Evolutionary conservation across 495 filamentous ascomycete species (phyloP), one percentile per base, ranked within the genome.

Genomic region (Daldinia childiae): DNA sequence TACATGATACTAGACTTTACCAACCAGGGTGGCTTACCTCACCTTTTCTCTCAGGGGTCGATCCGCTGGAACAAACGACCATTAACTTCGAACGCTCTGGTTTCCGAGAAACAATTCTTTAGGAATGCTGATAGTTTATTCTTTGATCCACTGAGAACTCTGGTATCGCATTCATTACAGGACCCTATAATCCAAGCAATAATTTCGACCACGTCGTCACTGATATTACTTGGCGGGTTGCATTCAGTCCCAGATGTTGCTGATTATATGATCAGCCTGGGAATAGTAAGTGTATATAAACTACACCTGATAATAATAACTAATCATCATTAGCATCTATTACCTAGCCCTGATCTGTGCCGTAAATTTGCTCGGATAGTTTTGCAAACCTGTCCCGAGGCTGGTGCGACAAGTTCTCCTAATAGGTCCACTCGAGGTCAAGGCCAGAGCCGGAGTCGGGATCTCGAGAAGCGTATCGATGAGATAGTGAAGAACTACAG

Each of bases 181-280:
- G 30, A 62, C 6, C 58, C 64, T 9, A 21, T 69, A 15, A 17
- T 38, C 12, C 61, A 52, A 50, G 71, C 71, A 1, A 73, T 73
- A 5, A 43, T 73, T 11, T 62, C 62, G n/a, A 62, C 62, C 17
- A 61, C 71, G 21, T 41, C 60, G 17, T 66, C 60, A 9, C 19
- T 58, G 5, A 52, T 34, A 4, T 36, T 29, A 1, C 52, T 43
- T 51, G 66, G 71, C n/a, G 51, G 41, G 12, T 12, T 73, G 11
- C 50, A 41, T 11, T 69, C 71, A 0, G 30, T 69, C 12, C 5
- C n/a, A 4, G 45, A 50, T 3, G 45, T 59, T 15, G 62, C 36
- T 1, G 19, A 62, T 3, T 73, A 66, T 32, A 66, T 69, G 61
- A 45, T 66, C 29, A 39, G 60, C 14, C 51, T 73, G 0, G 32